These are phyloP conservation scores for Ehretia macrophylla DNA, from an alignment of 257 asterid genomes.

Conservation along the genomic window DNA sequence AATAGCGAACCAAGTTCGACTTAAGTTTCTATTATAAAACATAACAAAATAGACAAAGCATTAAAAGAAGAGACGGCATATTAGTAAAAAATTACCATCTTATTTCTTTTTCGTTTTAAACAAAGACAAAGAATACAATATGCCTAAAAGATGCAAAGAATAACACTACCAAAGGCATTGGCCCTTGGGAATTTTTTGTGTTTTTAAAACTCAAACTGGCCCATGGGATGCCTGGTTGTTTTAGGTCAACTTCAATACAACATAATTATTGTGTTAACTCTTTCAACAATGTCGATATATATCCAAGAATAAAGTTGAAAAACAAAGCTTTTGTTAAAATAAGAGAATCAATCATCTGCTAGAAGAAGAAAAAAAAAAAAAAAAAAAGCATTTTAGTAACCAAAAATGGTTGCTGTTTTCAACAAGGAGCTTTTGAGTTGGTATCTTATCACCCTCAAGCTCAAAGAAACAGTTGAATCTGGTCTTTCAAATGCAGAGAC, in stretches of 20 bases:
- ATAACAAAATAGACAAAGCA: neutral
- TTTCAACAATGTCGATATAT: neutral
- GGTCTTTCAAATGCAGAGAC: slow-evolving; percentile 40
- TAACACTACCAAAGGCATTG: neutral
- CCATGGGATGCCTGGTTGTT: slow-evolving; percentile 19
- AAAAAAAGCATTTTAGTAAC: neutral
- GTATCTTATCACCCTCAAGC: slow-evolving; percentile 83
- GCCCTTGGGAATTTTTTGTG: neutral
- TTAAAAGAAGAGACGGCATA: neutral
- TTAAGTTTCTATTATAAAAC: too few relatives aligned
- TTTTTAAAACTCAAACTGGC: slow-evolving; percentile 8
- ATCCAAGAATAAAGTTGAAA: neutral
- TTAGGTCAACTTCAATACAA: slow-evolving; percentile 29
- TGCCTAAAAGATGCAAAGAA: neutral
- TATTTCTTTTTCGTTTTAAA: neutral
- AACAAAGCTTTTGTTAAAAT: slow-evolving; percentile 1
- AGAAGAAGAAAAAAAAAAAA: neutral
- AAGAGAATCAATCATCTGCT: neutral
- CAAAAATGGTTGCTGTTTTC: slow-evolving; percentile 79
- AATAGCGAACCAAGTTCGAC: too few relatives aligned
- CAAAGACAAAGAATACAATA: neutral
- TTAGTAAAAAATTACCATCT: neutral
- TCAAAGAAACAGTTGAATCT: slow-evolving; percentile 70
- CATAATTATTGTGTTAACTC: slow-evolving; percentile 11
- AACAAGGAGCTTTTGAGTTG: slow-evolving; percentile 85